A percentile compares a stretch with the other conserved stretches of the same genome.
These are phyloP conservation scores for Stagonosporopsis chrysanthemi DNA, from an alignment of 2,329 filamentous ascomycete genomes.

Conservation along the genomic window DNA sequence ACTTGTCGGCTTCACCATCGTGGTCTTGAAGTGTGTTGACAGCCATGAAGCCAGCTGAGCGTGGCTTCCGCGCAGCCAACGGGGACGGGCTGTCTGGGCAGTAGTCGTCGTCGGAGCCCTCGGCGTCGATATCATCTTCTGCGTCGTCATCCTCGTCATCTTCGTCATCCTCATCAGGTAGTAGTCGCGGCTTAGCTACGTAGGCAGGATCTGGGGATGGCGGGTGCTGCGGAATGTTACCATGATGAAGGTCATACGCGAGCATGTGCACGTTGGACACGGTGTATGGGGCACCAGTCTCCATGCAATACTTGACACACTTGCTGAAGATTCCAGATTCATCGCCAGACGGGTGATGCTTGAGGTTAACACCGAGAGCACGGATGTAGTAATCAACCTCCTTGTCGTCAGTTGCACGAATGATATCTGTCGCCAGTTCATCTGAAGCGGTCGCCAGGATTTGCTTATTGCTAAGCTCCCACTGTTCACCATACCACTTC, in stretches of 20 bases:
- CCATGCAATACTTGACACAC: slow-evolving; percentile 35
- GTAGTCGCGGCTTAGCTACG: not conserved
- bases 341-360: slow-evolving; percentile 24
- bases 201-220: not conserved
- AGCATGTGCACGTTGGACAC: slow-evolving; percentile 25
- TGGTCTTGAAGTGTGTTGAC: not conserved
- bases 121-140: not conserved
- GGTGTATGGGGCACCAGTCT: slow-evolving; percentile 22
- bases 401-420: slow-evolving; percentile 17
- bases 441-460: slow-evolving; percentile 23
- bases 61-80: not conserved
- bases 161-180: not conserved
- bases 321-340: slow-evolving; percentile 38
- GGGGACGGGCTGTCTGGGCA: not conserved
- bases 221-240: slow-evolving; percentile 4
- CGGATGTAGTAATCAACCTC: slow-evolving; percentile 28
- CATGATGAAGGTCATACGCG: slow-evolving; percentile 20
- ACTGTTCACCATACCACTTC: slow-evolving; percentile 23
- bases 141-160: not conserved
- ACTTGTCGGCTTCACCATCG: not conserved
- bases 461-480: slow-evolving; percentile 16
- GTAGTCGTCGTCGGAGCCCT: not conserved
- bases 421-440: slow-evolving; percentile 31
- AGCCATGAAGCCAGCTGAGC: not conserved
- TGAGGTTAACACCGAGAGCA: slow-evolving; percentile 23